Percentiles rank a stretch among this genome's conserved stretches.
Evolutionary conservation across 768 basidiomycete species (phyloP).

Genomic region (Royoungia palumana): DNA sequence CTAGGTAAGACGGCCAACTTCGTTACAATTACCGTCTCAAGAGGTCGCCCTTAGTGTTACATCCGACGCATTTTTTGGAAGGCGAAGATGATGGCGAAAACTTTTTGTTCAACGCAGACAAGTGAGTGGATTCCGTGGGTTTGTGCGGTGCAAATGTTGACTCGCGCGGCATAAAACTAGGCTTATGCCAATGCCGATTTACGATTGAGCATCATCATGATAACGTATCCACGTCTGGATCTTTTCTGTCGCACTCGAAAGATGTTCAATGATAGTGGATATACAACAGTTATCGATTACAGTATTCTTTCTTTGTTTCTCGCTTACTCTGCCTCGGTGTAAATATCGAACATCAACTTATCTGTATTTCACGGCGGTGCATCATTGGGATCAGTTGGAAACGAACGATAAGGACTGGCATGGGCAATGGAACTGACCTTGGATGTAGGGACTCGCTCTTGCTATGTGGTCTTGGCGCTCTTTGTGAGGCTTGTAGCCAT

Average conservation of each 20-base stretch:
- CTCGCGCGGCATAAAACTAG: conserved; percentile 23
- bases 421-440: conserved; percentile 12
- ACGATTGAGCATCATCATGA: conserved; percentile 39
- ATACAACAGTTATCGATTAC: not conserved
- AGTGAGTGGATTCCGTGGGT: conserved; percentile 37
- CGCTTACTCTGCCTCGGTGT: conserved; percentile 2
- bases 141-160: conserved; percentile 5
- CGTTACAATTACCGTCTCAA: not conserved
- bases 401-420: not conserved
- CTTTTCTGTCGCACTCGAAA: not conserved
- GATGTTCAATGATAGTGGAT: conserved; percentile 1
- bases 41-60: conserved; percentile 54
- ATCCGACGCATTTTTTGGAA: conserved; percentile 85
- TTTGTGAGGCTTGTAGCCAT: conserved; percentile 12
- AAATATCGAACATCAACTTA: conserved; percentile 22
- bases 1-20: conserved; percentile 54
- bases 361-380: conserved; percentile 4
- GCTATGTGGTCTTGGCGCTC: conserved; percentile 10
- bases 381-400: not conserved
- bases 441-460: conserved; percentile 10
- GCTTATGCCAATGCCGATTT: conserved; percentile 72
- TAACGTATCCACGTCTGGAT: not conserved
- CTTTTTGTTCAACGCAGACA: conserved; percentile 88
- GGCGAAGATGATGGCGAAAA: conserved; percentile 91
- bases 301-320: not conserved